Evolutionary conservation across 1,139 yeast species (phyloP).

Genomic region (Zygosaccharomyces pseudobailii): DNA sequence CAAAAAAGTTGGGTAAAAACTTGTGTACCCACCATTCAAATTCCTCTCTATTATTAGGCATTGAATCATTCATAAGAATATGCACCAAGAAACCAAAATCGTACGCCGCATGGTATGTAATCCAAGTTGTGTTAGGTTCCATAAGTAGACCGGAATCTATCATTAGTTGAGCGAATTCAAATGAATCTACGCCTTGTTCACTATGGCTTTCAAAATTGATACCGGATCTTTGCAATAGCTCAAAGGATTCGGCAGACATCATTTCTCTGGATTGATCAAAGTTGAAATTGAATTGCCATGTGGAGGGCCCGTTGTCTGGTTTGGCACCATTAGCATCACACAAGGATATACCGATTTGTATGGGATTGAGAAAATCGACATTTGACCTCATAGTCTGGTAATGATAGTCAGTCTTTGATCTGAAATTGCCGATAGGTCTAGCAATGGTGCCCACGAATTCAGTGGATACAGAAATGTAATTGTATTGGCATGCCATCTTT

Average conservation of each 20-base stretch:
- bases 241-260: slow-evolving; percentile 76
- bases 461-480: slow-evolving; percentile 73
- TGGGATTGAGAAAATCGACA: slow-evolving; percentile 78
- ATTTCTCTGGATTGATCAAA: slow-evolving; percentile 75
- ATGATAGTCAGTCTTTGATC: slow-evolving; percentile 87
- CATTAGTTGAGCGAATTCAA: slow-evolving; percentile 77
- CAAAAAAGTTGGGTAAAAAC: slow-evolving; percentile 80
- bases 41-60: slow-evolving; percentile 79
- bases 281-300: slow-evolving; percentile 94
- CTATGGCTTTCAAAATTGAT: slow-evolving; percentile 74
- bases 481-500: slow-evolving; percentile 62
- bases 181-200: slow-evolving; percentile 72
- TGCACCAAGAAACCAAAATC: slow-evolving; percentile 88
- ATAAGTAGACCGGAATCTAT: slow-evolving; percentile 83
- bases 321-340: slow-evolving; percentile 73
- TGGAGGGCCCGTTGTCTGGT: slow-evolving; percentile 66
- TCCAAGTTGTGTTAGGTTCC: slow-evolving; percentile 73
- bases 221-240: slow-evolving; percentile 73
- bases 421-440: slow-evolving; percentile 93
- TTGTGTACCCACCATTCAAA: slow-evolving; percentile 67
- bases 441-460: slow-evolving; percentile 97
- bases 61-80: slow-evolving; percentile 64
- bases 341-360: slow-evolving; percentile 83
- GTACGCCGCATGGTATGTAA: slow-evolving; percentile 91
- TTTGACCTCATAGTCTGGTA: slow-evolving; percentile 92